Base-by-base conservation (phyloP, 208 protist species). In the Leishmania arabica region DNA sequence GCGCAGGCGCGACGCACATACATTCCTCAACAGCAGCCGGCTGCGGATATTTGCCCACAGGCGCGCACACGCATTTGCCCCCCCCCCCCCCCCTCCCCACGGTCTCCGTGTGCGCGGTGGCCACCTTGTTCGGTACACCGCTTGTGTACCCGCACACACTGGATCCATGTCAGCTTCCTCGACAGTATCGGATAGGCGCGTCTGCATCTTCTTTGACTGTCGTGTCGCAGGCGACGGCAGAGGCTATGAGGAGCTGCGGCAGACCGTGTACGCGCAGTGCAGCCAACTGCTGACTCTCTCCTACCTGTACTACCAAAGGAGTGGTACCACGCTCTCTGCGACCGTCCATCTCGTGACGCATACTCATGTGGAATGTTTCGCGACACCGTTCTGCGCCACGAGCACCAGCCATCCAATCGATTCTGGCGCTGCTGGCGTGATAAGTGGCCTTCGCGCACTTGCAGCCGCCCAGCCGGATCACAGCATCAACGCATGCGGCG, bases 171-270 rank as follows among this genome's bases (percentile, higher is more conserved):
- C 72, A 42, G n/a, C 19, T 11, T 76, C 51, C 15, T 62, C 47
- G 45, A 27, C 31, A 3, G 13, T 21, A 19, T n/a, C 13, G 3
- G 19, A 40, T 8, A 76, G 2, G 51, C 56, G 24, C 37, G 6
- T 79, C 47, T 71, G 62, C 40, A 31, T 79, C 31, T 79, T 72
- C 49, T 72, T 79, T 13, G 76, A 79, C 34, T 79, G 76, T 47
- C 76, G 76, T 42, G 76, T 79, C 15, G 40, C 11, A 17, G 76
- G 51, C 2, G 62, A 51, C 3, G 62, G 27, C 3, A 47, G 27
- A 27, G 62, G 56, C 19, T 79, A 49, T 45, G 76, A 69, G 31
- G 64, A 54, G 42, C 27, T 79, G 47, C 58, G 76, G 40, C 56
- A 58, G 24, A 40, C 37, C 3, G 56, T 79, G 62, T 51, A 58